Evolutionary conservation across 192 early-diverging fungal species (phyloP), one percentile per base, ranked within the genome.

Genomic region (Allomyces javanicus): DNA sequence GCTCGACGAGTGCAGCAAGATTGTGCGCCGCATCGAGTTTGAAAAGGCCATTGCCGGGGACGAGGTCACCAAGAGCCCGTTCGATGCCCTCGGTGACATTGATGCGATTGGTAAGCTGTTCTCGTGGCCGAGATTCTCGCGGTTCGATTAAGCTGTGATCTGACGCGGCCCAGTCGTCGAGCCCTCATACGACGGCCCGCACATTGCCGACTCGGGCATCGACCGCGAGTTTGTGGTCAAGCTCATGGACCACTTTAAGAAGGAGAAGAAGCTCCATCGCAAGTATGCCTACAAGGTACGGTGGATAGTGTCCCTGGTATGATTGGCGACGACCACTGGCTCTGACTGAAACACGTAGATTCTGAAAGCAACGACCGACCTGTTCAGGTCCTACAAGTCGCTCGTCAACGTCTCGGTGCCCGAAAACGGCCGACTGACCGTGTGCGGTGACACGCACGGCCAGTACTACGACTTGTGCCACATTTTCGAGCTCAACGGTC

Each of bases 381-480:
- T 86, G 45, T 87, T 99, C 73, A 79, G 87, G 65, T 73, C 83
- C 40, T 72, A 85, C 22, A 83, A 87, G 22, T 87, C 90, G 40
- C 81, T 99, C 62, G 85, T 94, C 22, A 93, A 97, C 71, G 81
- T 96, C 17, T 65, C 72, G 1, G 85, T 99, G 24, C 91, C 93
- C 14, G 73, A 78, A 24, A 83, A 78, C 44, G 73, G 70, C 63
- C 84, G 81, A 67, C 66, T 99, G 25, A 99, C 93, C 7, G 90
- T 99, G 21, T 97, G 94, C 73, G 96, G 96, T 65, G 96, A 99
- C 70, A 90, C 96, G 55, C 96, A 99, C 70, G 96, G 92, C 1
- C 96, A 99, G 82, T 99, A 84, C 78, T 99, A 96, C 71, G 96
- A 99, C 68, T 85, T 99, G 71, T 76, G 94, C 26, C 86, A 99